phyloP scores from a whole-genome alignment of 306 rosid species.

The Ormosia semicastrata region DNA sequence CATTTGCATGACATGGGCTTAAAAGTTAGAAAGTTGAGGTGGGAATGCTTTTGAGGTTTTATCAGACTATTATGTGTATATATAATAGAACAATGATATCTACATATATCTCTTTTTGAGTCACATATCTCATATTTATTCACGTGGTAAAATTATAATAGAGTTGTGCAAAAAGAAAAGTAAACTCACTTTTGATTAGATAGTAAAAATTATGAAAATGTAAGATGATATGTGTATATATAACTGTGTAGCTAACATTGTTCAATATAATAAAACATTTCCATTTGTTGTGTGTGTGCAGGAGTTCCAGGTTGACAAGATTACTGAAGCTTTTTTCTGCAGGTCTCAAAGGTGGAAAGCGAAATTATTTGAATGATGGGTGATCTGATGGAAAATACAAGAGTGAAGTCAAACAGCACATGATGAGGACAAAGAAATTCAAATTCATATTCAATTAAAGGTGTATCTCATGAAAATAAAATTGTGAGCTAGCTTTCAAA shows the following conservation, averaged over 20 bases:
- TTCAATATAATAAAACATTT: background rate
- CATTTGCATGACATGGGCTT: constrained; percentile 16
- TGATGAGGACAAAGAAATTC: constrained; percentile 21
- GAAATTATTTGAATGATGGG: constrained; percentile 22
- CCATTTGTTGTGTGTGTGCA: background rate
- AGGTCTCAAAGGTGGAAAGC: constrained; percentile 2
- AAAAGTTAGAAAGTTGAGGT: constrained; percentile 24
- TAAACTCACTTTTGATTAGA: too few relatives aligned
- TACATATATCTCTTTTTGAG: too few relatives aligned
- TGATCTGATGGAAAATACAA: constrained; percentile 23
- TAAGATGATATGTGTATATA: too few relatives aligned
- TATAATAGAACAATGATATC: background rate
- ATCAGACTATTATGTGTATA: background rate
- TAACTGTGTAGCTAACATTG: too few relatives aligned
- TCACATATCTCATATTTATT: too few relatives aligned
- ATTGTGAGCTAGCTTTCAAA: background rate
- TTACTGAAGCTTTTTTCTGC: background rate
- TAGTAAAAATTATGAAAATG: too few relatives aligned
- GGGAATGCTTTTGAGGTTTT: constrained; percentile 26
- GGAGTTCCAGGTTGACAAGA: constrained; percentile 22
- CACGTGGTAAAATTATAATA: too few relatives aligned
- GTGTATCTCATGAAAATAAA: background rate
- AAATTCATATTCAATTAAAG: constrained; percentile 7
- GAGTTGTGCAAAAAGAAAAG: too few relatives aligned
- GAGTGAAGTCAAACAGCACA: constrained; percentile 16